Evolutionary conservation across 306 rosid species (phyloP).

Genomic region (Dicorynia guianensis): DNA sequence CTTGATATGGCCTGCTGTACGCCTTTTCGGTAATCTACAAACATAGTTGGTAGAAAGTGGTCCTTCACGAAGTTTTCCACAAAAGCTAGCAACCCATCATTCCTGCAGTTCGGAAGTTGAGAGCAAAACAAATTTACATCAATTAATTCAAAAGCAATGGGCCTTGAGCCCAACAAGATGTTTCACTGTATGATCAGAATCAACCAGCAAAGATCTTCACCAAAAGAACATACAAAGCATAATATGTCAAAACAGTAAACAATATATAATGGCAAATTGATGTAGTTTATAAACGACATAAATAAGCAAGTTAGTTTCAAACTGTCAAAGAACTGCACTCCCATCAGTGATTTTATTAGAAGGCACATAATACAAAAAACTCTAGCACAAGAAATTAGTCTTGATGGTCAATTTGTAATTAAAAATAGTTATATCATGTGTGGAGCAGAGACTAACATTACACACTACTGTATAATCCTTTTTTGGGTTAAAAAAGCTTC

Average conservation of each 20-base stretch:
- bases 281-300: background rate
- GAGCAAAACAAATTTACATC: slow-evolving; percentile 30
- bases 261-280: slow-evolving; percentile 3
- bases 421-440: too few species aligned
- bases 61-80: slow-evolving; percentile 99
- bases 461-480: too few species aligned
- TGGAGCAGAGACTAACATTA: too few species aligned
- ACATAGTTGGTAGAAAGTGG: slow-evolving; percentile 96
- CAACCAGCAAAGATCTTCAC: slow-evolving; percentile 17
- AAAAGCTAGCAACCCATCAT: slow-evolving; percentile 92
- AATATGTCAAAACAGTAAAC: slow-evolving; percentile 2
- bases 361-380: background rate
- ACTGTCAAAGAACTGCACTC: background rate
- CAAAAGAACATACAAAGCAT: slow-evolving; percentile 15
- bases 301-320: background rate
- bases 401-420: too few species aligned
- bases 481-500: too few species aligned
- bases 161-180: slow-evolving; percentile 11
- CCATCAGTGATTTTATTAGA: background rate
- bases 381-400: background rate
- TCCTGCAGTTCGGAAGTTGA: slow-evolving; percentile 71
- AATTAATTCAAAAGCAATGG: slow-evolving; percentile 34
- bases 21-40: slow-evolving; percentile 97
- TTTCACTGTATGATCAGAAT: slow-evolving; percentile 26
- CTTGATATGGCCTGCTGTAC: slow-evolving; percentile 99